These are phyloP conservation scores for Pouteria campechiana DNA, from an alignment of 179 eudicot species.

Conservation along the genomic window DNA sequence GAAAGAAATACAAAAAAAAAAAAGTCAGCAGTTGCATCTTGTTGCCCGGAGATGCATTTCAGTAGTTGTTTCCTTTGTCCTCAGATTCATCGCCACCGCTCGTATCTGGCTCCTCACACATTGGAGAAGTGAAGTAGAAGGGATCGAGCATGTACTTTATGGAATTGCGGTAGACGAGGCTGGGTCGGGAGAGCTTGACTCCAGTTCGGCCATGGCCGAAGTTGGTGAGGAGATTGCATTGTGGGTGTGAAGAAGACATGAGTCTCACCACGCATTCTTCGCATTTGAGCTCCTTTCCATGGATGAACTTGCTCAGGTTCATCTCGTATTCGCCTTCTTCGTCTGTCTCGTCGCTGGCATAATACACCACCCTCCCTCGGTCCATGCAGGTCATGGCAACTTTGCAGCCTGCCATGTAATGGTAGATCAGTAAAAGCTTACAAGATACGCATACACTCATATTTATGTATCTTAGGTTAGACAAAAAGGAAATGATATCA, in stretches of 20 bases:
- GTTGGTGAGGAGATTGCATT: conserved; percentile 54
- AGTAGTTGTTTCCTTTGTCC: conserved; percentile 5
- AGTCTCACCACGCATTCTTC: conserved; percentile 43
- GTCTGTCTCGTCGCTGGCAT: conserved; percentile 59
- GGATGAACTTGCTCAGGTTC: conserved; percentile 15
- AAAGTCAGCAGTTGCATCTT: no score
- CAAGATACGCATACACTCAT: no score
- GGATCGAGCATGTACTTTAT: conserved; percentile 40
- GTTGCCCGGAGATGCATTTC: no score
- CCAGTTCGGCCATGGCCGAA: conserved; percentile 49
- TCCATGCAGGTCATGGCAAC: conserved; percentile 68
- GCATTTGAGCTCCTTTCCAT: conserved; percentile 39
- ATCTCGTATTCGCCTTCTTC: conserved; percentile 43
- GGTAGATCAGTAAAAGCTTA: no score
- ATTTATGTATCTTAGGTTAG: no score
- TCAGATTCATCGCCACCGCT: neutral
- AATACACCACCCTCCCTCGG: conserved; percentile 29
- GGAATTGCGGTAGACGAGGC: conserved; percentile 30
- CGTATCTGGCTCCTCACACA: conserved; percentile 47
- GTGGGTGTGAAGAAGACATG: conserved; percentile 48
- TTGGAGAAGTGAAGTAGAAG: conserved; percentile 61
- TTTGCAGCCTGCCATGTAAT: conserved; percentile 29
- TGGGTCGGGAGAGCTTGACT: conserved; percentile 39
- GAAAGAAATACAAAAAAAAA: no score
- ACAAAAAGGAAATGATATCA: no score